A percentile compares a stretch with the other conserved stretches of the same genome.
Conservation (phyloP, 257 asterid genomes). For the Plantago ovata region DNA sequence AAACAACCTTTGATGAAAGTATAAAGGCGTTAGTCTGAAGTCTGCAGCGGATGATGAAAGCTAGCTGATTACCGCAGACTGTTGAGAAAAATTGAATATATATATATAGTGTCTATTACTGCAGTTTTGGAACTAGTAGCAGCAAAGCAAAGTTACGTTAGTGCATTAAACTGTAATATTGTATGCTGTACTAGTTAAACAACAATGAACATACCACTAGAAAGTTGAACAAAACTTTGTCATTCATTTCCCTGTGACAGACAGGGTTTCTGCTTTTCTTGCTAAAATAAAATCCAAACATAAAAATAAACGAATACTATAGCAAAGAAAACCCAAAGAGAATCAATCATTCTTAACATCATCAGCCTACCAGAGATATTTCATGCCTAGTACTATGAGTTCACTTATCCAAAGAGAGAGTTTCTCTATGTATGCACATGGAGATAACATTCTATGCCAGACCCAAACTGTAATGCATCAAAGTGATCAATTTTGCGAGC, state of each 20-base stretch:
- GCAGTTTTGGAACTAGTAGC: too few relatives aligned
- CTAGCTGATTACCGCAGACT: too few relatives aligned
- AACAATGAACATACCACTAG: neutral
- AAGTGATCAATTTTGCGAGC: constrained; percentile 22
- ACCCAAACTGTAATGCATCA: neutral
- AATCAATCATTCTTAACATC: neutral
- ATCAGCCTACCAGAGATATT: too few relatives aligned
- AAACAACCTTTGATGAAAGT: too few relatives aligned
- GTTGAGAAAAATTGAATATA: too few relatives aligned
- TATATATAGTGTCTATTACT: too few relatives aligned
- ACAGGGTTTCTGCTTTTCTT: neutral
- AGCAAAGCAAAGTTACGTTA: too few relatives aligned
- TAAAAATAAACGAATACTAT: neutral
- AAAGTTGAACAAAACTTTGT: constrained; percentile 2
- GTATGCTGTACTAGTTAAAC: neutral
- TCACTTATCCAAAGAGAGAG: constrained; percentile 9
- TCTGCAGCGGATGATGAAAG: too few relatives aligned
- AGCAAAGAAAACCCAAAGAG: neutral
- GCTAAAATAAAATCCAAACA: neutral
- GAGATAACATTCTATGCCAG: neutral
- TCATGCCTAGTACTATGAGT: too few relatives aligned
- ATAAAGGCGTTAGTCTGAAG: too few relatives aligned
- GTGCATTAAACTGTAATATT: too few relatives aligned
- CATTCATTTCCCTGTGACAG: neutral
- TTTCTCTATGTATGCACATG: neutral